Evolutionary conservation across 108 stramenopile genomes (phyloP), one percentile per base, ranked within the genome.

Genomic region (Tribonema minus): DNA sequence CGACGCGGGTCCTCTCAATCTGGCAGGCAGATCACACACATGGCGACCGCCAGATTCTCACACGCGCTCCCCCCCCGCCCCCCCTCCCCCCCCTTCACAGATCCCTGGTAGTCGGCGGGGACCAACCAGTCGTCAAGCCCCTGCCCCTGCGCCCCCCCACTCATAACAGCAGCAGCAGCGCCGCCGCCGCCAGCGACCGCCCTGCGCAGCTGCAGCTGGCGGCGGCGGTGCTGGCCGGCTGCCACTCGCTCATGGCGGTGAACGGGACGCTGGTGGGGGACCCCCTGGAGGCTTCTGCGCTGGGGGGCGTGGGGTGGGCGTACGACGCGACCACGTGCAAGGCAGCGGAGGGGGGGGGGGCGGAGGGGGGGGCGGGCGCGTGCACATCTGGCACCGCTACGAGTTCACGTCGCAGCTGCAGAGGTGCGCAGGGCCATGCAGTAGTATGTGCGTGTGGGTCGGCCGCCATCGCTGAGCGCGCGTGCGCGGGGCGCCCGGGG

Each of bases 321-420:
- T 81, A 60, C 69, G 40, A 81, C 63, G 58, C 60, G 15, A 58
- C 40, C 46, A 46, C 58, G 29, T 64, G 61, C 61, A 64, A 7
- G 29, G 75, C 75, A 46, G 23, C 34, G 29, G 28, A 26, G 61
- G 28, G 38, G 1, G 39, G 20, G 62, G n/a, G 39, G 61, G 36
- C 40, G 6, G 58, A 38, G 0, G 76, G 36, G 1, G 76, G 37
- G 28, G 39, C 78, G 9, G 63, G 70, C 2, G 70, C 20, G 83
- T 94, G 27, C 75, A 60, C 40, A 82, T 87, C n/a, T 46, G 61
- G 34, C 61, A 87, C 7, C 85, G 94, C 54, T 92, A 90, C 83
- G 86, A 89, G 3, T 98, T 98, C 85, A 88, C 90, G 36, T 92
- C 92, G 20, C 88, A 86, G 67, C 83, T 98, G 27, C 92, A 93